Percentiles rank a stretch among this genome's conserved stretches.
Evolutionary conservation across 2,329 filamentous ascomycete species (phyloP).

Genomic region (Leptographium procerum): DNA sequence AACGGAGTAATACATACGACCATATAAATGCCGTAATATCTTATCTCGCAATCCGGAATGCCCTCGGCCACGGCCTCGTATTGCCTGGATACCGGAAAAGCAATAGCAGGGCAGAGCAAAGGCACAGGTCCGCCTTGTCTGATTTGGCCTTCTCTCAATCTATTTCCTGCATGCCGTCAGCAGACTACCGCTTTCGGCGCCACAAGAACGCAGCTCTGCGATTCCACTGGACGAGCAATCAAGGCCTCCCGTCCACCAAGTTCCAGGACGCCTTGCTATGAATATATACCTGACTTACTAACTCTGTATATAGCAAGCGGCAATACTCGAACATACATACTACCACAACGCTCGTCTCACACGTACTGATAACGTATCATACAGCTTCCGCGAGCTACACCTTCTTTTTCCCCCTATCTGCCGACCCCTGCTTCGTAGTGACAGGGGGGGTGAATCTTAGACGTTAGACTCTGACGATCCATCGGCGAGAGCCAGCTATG

Average conservation of each 20-base stretch:
- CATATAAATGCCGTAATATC: not conserved
- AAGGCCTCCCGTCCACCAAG: not conserved
- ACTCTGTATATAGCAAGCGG: too few species aligned
- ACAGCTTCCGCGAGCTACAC: not conserved
- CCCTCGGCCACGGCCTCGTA: not conserved
- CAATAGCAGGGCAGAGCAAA: too few species aligned
- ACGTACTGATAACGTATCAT: not conserved
- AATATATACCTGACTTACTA: too few species aligned
- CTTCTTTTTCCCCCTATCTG: slow-evolving; percentile 7
- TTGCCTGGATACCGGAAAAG: too few species aligned
- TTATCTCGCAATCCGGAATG: not conserved
- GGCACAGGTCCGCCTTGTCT: too few species aligned
- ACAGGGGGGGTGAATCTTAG: not conserved
- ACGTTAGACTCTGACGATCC: not conserved
- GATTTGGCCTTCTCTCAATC: not conserved
- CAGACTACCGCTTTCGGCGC: not conserved
- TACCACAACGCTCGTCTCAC: too few species aligned
- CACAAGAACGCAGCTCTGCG: not conserved
- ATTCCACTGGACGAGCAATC: not conserved
- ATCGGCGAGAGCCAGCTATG: not conserved
- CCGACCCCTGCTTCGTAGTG: slow-evolving; percentile 5
- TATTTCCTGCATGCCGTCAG: not conserved
- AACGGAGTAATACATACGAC: too few species aligned
- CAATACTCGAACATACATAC: not conserved
- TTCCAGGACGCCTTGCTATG: too few species aligned